phyloP scores from a whole-genome alignment of 352 stramenopile species.

The Elongisporangium anandrum region DNA sequence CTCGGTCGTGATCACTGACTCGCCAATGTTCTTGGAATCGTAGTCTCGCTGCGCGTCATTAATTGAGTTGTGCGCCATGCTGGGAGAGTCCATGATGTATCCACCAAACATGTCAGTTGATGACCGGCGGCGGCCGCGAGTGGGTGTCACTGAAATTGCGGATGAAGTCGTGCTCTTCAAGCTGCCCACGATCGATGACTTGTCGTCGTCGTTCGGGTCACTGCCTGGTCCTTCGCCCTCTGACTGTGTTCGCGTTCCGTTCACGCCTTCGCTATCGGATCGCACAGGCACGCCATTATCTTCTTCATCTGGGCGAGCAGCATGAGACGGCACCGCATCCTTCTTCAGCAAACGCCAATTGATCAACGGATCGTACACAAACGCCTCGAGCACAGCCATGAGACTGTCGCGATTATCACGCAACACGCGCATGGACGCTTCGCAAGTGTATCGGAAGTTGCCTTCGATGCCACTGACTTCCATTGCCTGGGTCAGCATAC shows the following conservation, averaged over 20 bases:
- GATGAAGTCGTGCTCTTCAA: slow-evolving; percentile 60
- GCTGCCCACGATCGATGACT: slow-evolving; percentile 24
- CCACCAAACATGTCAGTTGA: slow-evolving; percentile 58
- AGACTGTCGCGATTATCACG: slow-evolving; percentile 98
- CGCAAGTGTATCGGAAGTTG: slow-evolving; percentile 98
- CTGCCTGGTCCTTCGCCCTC: slow-evolving; percentile 11
- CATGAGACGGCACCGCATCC: slow-evolving; percentile 70
- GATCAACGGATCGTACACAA: slow-evolving; percentile 99
- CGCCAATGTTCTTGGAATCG: slow-evolving; percentile 45
- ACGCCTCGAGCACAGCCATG: slow-evolving; percentile 99
- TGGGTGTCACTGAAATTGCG: slow-evolving; percentile 23
- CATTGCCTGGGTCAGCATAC: slow-evolving; percentile 99
- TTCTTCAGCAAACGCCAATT: slow-evolving; percentile 96
- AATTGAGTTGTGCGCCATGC: slow-evolving; percentile 58
- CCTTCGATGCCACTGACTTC: slow-evolving; percentile 99
- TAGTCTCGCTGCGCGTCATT: slow-evolving; percentile 48
- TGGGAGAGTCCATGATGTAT: slow-evolving; percentile 51
- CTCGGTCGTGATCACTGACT: slow-evolving; percentile 55
- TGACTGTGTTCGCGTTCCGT: neutral
- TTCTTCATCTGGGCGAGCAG: slow-evolving; percentile 43
- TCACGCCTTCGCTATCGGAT: slow-evolving; percentile 2
- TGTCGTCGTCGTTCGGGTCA: slow-evolving; percentile 22
- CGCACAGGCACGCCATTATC: slow-evolving; percentile 21
- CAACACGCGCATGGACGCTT: slow-evolving; percentile 97
- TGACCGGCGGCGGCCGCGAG: slow-evolving; percentile 56